These are phyloP conservation scores for Achaetomiella virescens DNA, from an alignment of 495 filamentous ascomycete species.

Conservation along the genomic window DNA sequence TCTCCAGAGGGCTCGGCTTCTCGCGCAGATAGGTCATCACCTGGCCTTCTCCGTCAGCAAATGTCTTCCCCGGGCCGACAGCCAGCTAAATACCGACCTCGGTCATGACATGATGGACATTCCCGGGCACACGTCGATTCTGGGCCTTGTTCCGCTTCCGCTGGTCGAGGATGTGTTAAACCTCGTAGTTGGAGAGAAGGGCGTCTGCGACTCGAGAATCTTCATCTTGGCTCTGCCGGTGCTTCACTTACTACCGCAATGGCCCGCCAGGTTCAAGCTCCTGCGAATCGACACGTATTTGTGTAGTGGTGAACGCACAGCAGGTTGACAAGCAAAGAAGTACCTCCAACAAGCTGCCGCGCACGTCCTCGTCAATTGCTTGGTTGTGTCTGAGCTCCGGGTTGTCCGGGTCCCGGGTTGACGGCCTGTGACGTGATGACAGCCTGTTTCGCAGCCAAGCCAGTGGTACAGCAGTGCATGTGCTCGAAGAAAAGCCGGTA, in stretches of 20 bases:
- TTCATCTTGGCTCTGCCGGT: conserved; percentile 34
- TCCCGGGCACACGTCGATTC: conserved; percentile 36
- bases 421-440: no score
- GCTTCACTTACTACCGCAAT: not conserved
- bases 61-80: not conserved
- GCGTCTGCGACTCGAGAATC: conserved; percentile 43
- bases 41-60: conserved; percentile 14
- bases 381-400: no score
- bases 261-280: not conserved
- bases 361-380: no score
- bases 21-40: conserved; percentile 36
- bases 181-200: conserved; percentile 44
- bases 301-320: no score
- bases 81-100: conserved; percentile 15
- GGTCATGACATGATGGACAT: conserved; percentile 26
- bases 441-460: not conserved
- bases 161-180: conserved; percentile 40
- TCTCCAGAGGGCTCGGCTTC: conserved; percentile 37
- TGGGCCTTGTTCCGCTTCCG: conserved; percentile 33
- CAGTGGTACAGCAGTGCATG: no score
- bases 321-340: no score
- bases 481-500: not conserved
- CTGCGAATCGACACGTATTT: no score
- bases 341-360: no score
- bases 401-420: no score